Base-by-base conservation (phyloP, 371 early-diverging fungal species). In the Neoconidiobolus thromboides region DNA sequence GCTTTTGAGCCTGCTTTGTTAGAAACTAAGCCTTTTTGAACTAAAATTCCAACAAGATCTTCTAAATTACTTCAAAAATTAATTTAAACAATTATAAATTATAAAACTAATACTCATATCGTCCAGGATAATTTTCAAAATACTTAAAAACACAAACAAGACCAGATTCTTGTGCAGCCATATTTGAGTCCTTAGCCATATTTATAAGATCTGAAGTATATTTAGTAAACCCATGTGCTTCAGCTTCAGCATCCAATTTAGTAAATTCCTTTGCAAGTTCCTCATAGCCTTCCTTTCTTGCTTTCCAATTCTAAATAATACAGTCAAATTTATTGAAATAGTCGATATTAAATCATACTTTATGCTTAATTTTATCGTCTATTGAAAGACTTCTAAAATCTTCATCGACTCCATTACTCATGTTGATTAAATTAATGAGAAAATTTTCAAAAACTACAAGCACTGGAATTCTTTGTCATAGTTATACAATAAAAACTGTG, bases 151-250 rank as follows among this genome's bases (percentile, higher is more conserved):
- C 69, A 1, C 91, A 81, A 14, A 67, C 67, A 54, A 97, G 61
- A 9, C 87, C 98, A 2, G 86, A 71, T 69, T 96, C 96, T 69
- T 88, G 91, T 0, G 97, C 95, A 4, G 86, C 88, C 43, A 85
- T 79, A 69, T 97, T 96, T 15, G 86, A 70, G 67, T 97, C 98
- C 2, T 79, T 69, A 1, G 81, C 81, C 65, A 93, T 83, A 62
- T 86, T 88, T 66, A 81, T 80, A 48, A 94, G 63, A 57, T 69
- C 74, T 15, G 79, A 75, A 15, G 82, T 83, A 64, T 77, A 89
- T 39, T 76, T 77, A 36, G 73, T 62, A 67, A 85, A 96, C 61
- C 82, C 85, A 3, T 39, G 9, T 9, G 71, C 69, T 51, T 84
- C 78, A 26, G 69, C 70, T 50, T 75, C 74, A 12, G 77, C 73